These are phyloP conservation scores for Trichoderma gamsii DNA, from an alignment of 495 filamentous ascomycete species.

Conservation along the genomic window DNA sequence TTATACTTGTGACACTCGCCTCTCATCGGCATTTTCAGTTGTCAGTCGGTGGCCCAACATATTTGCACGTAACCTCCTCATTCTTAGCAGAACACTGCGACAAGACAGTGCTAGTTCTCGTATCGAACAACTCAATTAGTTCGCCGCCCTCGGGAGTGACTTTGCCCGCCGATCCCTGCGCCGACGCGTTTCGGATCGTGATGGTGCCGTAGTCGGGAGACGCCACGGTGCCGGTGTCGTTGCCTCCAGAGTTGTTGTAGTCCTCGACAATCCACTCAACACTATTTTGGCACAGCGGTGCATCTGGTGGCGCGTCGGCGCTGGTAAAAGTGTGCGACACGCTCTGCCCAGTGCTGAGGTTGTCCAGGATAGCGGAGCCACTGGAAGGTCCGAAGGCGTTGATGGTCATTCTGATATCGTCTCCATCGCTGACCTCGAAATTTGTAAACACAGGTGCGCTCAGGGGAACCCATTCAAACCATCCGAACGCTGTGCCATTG, in stretches of 20 bases:
- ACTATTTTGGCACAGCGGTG: background rate
- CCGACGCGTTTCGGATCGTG: background rate
- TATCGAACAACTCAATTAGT: background rate
- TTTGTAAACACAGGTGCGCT: constrained; percentile 45
- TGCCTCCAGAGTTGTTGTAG: background rate
- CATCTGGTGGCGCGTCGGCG: background rate
- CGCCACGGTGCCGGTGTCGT: background rate
- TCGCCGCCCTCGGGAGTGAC: background rate
- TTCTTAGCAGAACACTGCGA: background rate
- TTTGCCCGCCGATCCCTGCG: background rate
- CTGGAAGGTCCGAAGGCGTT: constrained; percentile 38
- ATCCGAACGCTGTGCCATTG: background rate
- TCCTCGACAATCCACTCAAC: background rate
- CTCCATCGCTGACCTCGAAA: constrained; percentile 46
- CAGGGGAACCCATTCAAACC: constrained; percentile 25
- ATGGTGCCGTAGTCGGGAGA: background rate
- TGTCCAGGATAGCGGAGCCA: constrained; percentile 26
- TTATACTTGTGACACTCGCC: too few species aligned
- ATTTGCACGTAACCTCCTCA: background rate
- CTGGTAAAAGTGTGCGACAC: background rate
- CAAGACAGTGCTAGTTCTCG: background rate
- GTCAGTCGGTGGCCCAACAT: background rate
- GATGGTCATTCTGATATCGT: constrained; percentile 51
- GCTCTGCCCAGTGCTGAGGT: background rate
- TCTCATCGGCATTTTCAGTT: background rate